These are phyloP conservation scores for Sporodiniella umbellata DNA, from an alignment of 371 early-diverging fungal species.

Conservation along the genomic window DNA sequence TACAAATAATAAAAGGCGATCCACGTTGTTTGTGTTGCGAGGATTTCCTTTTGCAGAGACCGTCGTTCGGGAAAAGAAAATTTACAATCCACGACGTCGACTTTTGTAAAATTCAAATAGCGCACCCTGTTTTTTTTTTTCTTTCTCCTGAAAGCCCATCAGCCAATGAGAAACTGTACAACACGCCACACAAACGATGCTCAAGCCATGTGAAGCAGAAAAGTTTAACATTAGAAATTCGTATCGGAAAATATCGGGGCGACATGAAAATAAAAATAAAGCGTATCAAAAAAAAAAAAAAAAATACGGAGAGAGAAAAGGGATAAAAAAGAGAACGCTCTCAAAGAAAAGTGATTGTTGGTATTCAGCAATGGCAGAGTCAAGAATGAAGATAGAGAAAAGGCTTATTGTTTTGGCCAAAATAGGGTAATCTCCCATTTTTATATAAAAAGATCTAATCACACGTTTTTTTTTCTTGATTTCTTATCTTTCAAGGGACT, in stretches of 20 bases:
- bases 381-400: background rate
- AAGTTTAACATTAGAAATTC: background rate
- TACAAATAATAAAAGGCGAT: background rate
- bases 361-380: background rate
- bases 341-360: background rate
- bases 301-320: background rate
- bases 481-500: background rate
- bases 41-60: background rate
- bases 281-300: background rate
- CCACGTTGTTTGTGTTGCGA: background rate
- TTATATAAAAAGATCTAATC: constrained; percentile 1
- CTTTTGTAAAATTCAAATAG: no score
- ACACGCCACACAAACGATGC: no score
- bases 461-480: background rate
- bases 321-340: background rate
- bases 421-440: background rate
- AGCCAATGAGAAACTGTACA: no score
- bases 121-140: no score
- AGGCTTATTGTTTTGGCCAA: background rate
- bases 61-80: background rate
- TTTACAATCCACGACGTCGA: background rate
- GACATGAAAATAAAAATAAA: background rate
- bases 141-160: no score
- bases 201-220: background rate
- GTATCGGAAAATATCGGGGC: background rate